Evolutionary conservation across 73 alveolate species (phyloP), one percentile per base, ranked within the genome.

Genomic region (Durusdinium trenchii): DNA sequence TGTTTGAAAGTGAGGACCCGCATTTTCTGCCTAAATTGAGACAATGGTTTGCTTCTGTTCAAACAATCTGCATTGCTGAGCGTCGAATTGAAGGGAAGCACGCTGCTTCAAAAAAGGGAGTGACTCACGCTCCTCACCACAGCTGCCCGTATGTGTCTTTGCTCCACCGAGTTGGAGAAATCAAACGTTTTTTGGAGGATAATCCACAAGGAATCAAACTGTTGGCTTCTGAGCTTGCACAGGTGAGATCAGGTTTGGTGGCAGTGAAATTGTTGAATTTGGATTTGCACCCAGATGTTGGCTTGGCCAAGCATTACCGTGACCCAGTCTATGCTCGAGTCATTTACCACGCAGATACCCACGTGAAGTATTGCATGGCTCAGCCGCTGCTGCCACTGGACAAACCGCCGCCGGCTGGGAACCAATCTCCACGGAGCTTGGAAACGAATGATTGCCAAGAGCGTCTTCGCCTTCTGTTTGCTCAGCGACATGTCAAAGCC

Each of bases 301-400:
- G 12, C 46, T 28, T 28, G 69, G 69, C 48, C 47, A 45, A 48
- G 43, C 91, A 81, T 48, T 45, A 67, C 69, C 91, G 91, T 20
- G 91, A 81, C 69, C 91, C 91, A 32, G 42, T 35, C 18, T 81
- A 81, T 35, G 43, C 69, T 0, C 36, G 64, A 10, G 32, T 81
- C 5, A 50, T 81, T 20, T 81, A 81, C 91, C 91, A 81, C 43
- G 69, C 91, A 46, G 91, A 81, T 26, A 42, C 91, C 20, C 46
- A 81, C 30, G 64, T 45, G 30, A 81, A 81, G 69, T 81, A 81
- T 46, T 3, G 47, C 1, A 48, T 81, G 69, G 40, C 47, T 9
- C 40, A 36, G 30, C 64, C 91, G 30, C 69, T 14, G 9, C 64
- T 81, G 16, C 1, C 64, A 26, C 42, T 48, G 2, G 43, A 46